Evolutionary conservation across 192 early-diverging fungal species (phyloP).

Genomic region (Diversispora eburnea): DNA sequence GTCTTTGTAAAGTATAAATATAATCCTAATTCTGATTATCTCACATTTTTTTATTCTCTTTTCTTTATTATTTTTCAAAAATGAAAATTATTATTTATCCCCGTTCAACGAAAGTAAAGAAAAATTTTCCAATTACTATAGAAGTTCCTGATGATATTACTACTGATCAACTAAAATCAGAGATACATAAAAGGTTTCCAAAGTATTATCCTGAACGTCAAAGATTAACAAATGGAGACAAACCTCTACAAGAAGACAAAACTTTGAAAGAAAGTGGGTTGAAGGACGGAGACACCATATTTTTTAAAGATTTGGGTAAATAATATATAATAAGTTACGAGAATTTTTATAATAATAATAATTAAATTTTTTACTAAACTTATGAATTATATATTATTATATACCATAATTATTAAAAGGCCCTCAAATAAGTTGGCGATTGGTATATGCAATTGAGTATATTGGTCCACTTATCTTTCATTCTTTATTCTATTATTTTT

Average conservation of each 20-base stretch:
- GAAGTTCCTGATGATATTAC: slow-evolving; percentile 60
- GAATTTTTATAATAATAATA: background rate
- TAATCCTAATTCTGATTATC: too few species aligned
- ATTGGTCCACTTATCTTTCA: slow-evolving; percentile 86
- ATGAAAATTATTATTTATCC: slow-evolving; percentile 55
- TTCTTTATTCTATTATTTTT: slow-evolving; percentile 77
- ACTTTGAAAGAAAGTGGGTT: slow-evolving; percentile 60
- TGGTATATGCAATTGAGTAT: slow-evolving; percentile 93
- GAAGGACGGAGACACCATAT: slow-evolving; percentile 58
- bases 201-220: slow-evolving; percentile 76
- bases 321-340: background rate
- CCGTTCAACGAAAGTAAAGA: slow-evolving; percentile 42
- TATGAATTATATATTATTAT: background rate
- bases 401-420: slow-evolving; percentile 36
- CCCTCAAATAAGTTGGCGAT: slow-evolving; percentile 91
- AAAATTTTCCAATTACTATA: slow-evolving; percentile 55
- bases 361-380: background rate
- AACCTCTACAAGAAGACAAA: slow-evolving; percentile 49
- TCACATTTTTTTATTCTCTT: background rate
- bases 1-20: too few species aligned
- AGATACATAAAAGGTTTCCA: slow-evolving; percentile 61
- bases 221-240: slow-evolving; percentile 66
- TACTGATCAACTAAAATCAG: slow-evolving; percentile 65
- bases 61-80: background rate
- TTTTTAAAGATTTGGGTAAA: slow-evolving; percentile 66